Evolutionary conservation across 1,139 yeast species (phyloP).

Genomic region (Candida pseudoviswanathii): DNA sequence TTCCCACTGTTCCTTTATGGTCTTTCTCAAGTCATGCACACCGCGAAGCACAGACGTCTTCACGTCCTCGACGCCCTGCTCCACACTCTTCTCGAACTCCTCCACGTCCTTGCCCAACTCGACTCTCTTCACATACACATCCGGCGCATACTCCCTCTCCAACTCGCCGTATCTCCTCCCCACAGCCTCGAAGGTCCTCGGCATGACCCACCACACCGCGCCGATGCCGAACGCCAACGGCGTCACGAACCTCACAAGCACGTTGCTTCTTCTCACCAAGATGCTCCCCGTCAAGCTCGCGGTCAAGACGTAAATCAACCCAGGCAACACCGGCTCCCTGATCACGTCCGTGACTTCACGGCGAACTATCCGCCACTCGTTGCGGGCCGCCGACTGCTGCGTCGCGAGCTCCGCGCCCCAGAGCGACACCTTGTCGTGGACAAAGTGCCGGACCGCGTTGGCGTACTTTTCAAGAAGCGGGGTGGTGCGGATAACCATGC

Average conservation of each 20-base stretch:
- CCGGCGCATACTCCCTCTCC: conserved; percentile 54
- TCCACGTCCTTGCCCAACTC: conserved; percentile 18
- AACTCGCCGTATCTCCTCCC: conserved; percentile 34
- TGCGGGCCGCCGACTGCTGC: conserved; percentile 44
- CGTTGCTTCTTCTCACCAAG: conserved; percentile 45
- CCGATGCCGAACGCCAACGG: conserved; percentile 53
- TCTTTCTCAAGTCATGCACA: conserved; percentile 31
- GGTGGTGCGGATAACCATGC: conserved; percentile 55
- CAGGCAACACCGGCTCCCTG: conserved; percentile 55
- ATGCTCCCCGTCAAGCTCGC: conserved; percentile 59
- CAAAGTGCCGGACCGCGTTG: conserved; percentile 36
- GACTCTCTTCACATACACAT: conserved; percentile 28
- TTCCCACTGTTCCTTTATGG: conserved; percentile 8
- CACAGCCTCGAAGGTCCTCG: conserved; percentile 29
- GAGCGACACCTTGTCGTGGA: conserved; percentile 39
- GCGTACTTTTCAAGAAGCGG: conserved; percentile 48
- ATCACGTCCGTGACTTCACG: conserved; percentile 27
- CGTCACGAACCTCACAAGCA: conserved; percentile 51
- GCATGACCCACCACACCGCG: conserved; percentile 42
- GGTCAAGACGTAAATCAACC: conserved; percentile 55
- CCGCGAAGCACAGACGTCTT: conserved; percentile 17
- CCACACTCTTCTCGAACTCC: conserved; percentile 17
- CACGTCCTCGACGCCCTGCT: conserved; percentile 15
- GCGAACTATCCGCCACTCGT: conserved; percentile 37
- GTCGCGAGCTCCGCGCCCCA: conserved; percentile 47